Evolutionary conservation across 805 yeast genomes (phyloP).

Genomic region (Ogataea pignaliae): DNA sequence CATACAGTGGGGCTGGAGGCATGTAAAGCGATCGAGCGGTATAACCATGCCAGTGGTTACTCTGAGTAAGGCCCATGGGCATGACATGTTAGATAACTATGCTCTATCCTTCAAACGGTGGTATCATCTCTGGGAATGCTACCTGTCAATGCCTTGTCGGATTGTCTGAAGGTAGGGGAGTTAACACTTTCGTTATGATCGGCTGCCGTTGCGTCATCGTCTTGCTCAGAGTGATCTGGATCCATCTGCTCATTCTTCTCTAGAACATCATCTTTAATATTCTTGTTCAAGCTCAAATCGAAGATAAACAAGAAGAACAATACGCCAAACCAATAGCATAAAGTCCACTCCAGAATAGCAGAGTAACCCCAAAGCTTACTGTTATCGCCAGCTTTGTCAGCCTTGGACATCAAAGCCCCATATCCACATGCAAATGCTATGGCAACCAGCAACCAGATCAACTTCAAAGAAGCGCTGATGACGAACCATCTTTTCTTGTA

Average conservation of each 20-base stretch:
- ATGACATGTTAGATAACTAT: too few relatives aligned
- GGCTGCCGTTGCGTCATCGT: not conserved
- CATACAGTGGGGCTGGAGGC: too few relatives aligned
- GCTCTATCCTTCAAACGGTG: too few relatives aligned
- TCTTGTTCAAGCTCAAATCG: constrained; percentile 44
- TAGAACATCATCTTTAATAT: constrained; percentile 11
- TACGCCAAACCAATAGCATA: constrained; percentile 81
- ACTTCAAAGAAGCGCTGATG: constrained; percentile 49
- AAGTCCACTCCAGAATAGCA: constrained; percentile 78
- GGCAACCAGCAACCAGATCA: constrained; percentile 63
- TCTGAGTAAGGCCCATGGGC: too few relatives aligned
- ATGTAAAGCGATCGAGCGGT: too few relatives aligned
- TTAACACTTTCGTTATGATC: not conserved
- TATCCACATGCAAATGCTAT: constrained; percentile 66
- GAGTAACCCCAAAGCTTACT: constrained; percentile 42
- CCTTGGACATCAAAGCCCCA: constrained; percentile 34
- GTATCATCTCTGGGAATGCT: too few relatives aligned
- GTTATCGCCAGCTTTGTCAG: constrained; percentile 14
- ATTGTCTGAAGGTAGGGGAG: too few relatives aligned
- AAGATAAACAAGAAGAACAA: constrained; percentile 57
- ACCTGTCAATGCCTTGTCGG: too few relatives aligned
- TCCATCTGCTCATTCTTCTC: too few relatives aligned
- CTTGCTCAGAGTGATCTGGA: not conserved
- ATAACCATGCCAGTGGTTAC: too few relatives aligned
- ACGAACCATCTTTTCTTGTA: constrained; percentile 26